Evolutionary conservation across 129 eudicot genomes (phyloP), one percentile per base, ranked within the genome.

Genomic region (Flaveria bidentis): DNA sequence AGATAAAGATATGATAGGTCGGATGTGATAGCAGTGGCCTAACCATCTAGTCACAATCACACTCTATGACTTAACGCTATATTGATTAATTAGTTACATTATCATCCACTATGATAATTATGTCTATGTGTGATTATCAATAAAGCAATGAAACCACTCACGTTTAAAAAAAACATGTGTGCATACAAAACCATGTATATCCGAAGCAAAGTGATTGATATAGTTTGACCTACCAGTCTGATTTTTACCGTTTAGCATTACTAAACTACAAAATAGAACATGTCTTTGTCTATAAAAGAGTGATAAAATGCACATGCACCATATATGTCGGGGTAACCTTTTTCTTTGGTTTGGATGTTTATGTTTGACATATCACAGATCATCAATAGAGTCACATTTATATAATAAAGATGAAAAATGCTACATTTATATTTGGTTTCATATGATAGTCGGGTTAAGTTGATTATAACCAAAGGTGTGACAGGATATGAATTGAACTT

Each of bases 211-310:
- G 4, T 63, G 23, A 30, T 61, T 63, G 22, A 63, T 33, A 23
- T 16, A 5, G 69, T 15, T 63, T 33, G 69, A 63, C 47, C 4
- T 45, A 61, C 41, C 41, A 9, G 18, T 6, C 23, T 33, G 45
- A 16, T 30, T 63, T 60, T 63, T 63, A 63, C 47, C 22, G 16
- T 63, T 63, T 33, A 63, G 69, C 69, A 13, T 30, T 63, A 15
- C 69, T 30, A 63, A 18, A 14, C 46, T 63, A 63, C 69, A 63
- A 63, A 63, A 63, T 28, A 30, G 69, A 63, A 63, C 69, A 63
- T 63, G 69, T 63, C 23, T 60, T 30, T 63, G 69, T 63, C 69
- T 63, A 63, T 63, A 16, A 63, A 63, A 33, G 22, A 30, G 45
- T 30, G 22, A 30, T 9, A 16, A 26, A 18, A 2, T 63, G 69